These are phyloP conservation scores for Narthecium ossifragum DNA, from an alignment of 106 monocot species.

Conservation along the genomic window DNA sequence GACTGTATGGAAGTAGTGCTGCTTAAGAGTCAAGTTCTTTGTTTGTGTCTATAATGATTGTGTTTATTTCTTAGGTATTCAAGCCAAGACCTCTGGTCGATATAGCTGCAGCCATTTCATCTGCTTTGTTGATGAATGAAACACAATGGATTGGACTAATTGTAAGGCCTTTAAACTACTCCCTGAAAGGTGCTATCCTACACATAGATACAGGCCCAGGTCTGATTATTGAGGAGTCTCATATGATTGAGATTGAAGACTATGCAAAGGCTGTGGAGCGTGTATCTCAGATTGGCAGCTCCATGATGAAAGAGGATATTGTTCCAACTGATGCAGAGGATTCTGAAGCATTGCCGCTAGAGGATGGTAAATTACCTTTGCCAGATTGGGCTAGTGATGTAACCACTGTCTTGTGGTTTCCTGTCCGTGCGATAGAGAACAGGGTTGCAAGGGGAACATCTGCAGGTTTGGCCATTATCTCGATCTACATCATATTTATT, in stretches of 20 bases:
- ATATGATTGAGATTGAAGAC: conserved; percentile 76
- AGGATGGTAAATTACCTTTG: conserved; percentile 59
- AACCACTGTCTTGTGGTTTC: conserved; percentile 75
- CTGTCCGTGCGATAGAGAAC: conserved; percentile 82
- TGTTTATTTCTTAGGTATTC: conserved; percentile 46
- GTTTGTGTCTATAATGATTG: not conserved
- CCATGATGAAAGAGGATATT: conserved; percentile 5
- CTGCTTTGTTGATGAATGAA: conserved; percentile 92
- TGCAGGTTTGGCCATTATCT: conserved; percentile 42
- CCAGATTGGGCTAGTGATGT: conserved; percentile 90
- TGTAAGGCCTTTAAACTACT: conserved; percentile 75
- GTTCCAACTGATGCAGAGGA: conserved; percentile 6
- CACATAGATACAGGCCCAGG: conserved; percentile 88
- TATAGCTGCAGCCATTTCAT: conserved; percentile 71
- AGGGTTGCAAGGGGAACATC: conserved; percentile 68
- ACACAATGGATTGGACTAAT: conserved; percentile 89
- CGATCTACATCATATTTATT: not conserved
- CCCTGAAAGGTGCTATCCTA: conserved; percentile 74
- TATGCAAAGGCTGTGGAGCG: conserved; percentile 19
- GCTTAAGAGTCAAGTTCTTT: not conserved
- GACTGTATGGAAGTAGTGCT: not conserved
- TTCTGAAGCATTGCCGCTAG: conserved; percentile 34
- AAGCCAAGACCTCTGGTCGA: conserved; percentile 89
- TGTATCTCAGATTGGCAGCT: conserved; percentile 5
- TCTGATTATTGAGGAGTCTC: conserved; percentile 58